Evolutionary conservation across 495 filamentous ascomycete species (phyloP), one percentile per base, ranked within the genome.

Genomic region (Halenospora varia): DNA sequence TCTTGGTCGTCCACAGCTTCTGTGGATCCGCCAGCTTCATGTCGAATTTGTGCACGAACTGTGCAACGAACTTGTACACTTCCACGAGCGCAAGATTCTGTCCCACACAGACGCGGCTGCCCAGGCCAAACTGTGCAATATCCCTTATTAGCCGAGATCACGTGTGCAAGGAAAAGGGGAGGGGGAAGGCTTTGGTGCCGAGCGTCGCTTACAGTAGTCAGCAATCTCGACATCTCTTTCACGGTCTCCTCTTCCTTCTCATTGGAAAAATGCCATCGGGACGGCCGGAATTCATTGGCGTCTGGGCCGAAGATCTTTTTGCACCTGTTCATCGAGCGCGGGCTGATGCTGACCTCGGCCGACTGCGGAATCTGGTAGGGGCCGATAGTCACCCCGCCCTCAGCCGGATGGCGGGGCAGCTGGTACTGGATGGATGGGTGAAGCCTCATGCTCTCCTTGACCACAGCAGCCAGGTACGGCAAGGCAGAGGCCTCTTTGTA

Each of bases 381-480:
- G 18, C 71, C 71, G 44, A 83, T 71, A 10, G 71, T 66, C 15
- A 74, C 68, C 3, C 86, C 86, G 11, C 77, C 73, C 40, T 69
- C 69, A 1, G 82, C 85, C 8, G 87, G 82, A 41, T 86, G 68
- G 40, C 84, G 78, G 69, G 88, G 84, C 51, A 88, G 76, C 19
- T 80, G 75, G 24, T 87, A 67, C 0, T 80, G 79, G 1, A 82
- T 74, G 8, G 84, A 81, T 0, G 88, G 83, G 62, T 88, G 82
- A 18, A 89, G 51, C 2, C 86, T 75, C 68, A 89, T 81, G 1
- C 80, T 74, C 67, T 91, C 88, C 67, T 88, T 85, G 60, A 90
- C 78, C 42, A 79, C 79, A 10, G 85, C 83, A 53, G 84, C 82
- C n/a, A 89, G 77, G 62, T 88, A 90, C 10, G 70, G 72, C 20